A percentile compares a stretch with the other conserved stretches of the same genome.
These are phyloP conservation scores for Betula pendula DNA, from an alignment of 306 rosid genomes.

Conservation along the genomic window DNA sequence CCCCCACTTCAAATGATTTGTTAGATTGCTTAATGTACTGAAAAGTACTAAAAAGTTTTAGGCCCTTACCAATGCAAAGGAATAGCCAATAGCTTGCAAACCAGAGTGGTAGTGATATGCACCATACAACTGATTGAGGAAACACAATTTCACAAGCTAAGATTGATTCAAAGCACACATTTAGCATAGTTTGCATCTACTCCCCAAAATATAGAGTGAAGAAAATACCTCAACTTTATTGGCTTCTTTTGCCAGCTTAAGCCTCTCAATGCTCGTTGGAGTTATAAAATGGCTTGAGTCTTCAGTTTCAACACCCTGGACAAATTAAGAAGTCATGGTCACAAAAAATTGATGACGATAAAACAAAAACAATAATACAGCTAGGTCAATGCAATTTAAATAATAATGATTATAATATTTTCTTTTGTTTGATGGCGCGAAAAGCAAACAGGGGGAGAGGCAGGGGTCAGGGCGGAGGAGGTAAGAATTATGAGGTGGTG, in stretches of 20 bases:
- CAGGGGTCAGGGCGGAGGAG: too few species aligned
- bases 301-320: constrained; percentile 70
- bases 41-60: neutral
- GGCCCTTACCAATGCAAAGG: neutral
- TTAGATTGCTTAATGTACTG: neutral
- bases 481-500: too few species aligned
- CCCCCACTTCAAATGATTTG: neutral
- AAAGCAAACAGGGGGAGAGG: too few species aligned
- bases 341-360: too few species aligned
- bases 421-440: too few species aligned
- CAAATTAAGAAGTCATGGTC: constrained; percentile 17
- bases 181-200: constrained; percentile 1
- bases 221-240: constrained; percentile 70
- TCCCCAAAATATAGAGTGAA: neutral
- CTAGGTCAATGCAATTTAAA: too few species aligned
- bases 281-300: constrained; percentile 73
- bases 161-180: constrained; percentile 6
- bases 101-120: neutral
- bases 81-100: neutral
- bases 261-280: constrained; percentile 65
- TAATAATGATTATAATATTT: too few species aligned
- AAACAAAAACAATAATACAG: too few species aligned
- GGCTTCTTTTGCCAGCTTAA: constrained; percentile 75
- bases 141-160: constrained; percentile 2
- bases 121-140: neutral